Percentiles rank a stretch among this genome's conserved stretches.
Conservation (phyloP, 2,329 filamentous ascomycete species). For the Coleophoma crateriformis region DNA sequence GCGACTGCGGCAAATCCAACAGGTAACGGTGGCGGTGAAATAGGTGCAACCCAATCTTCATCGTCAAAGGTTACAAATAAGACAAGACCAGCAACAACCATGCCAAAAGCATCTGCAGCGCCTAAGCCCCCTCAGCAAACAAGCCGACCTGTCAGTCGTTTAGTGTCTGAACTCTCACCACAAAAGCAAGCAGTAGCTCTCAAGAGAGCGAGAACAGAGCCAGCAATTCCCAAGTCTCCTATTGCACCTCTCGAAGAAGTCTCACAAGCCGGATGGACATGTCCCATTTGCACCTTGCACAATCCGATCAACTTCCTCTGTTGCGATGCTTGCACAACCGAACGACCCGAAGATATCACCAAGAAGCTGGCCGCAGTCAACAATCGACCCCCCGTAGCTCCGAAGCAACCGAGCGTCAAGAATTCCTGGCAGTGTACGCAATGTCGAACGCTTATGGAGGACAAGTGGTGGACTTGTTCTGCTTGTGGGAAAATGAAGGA, state of each 20-base stretch:
- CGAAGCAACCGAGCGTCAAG: conserved; percentile 8
- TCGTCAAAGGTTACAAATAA: not conserved
- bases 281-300: conserved; percentile 49
- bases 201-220: conserved; percentile 4
- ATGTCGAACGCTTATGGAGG: conserved; percentile 46
- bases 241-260: conserved; percentile 2
- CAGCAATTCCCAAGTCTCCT: not conserved
- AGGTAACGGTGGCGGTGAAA: conserved; percentile 23
- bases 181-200: conserved; percentile 13
- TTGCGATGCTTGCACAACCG: conserved; percentile 51
- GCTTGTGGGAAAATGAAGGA: conserved; percentile 50
- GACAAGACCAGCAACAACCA: not conserved
- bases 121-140: not conserved
- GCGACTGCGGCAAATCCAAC: conserved; percentile 23
- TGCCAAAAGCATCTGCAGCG: not conserved
- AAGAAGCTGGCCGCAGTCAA: conserved; percentile 12
- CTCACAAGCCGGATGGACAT: conserved; percentile 46
- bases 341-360: conserved; percentile 30
- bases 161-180: conserved; percentile 15
- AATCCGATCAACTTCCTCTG: conserved; percentile 45
- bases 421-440: conserved; percentile 43
- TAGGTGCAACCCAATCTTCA: conserved; percentile 6
- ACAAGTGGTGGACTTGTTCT: conserved; percentile 52
- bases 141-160: conserved; percentile 18
- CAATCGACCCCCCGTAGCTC: conserved; percentile 1